Conservation (phyloP, 805 yeast genomes). For the Wickerhamomyces xylosicus region DNA sequence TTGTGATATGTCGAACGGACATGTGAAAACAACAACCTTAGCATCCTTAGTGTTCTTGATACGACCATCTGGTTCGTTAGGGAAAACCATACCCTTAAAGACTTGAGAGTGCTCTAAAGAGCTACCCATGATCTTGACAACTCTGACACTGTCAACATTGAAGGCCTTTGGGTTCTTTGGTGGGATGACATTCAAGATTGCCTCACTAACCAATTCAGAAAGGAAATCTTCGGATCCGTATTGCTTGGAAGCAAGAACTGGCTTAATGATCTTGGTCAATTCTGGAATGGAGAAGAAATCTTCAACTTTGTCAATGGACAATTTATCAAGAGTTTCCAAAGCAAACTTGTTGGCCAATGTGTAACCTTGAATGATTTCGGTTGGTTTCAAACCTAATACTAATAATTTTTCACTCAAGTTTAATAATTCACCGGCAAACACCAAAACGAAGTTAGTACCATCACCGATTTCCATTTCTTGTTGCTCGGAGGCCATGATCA, state of each 20-base stretch:
- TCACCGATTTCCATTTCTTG: constrained; percentile 98
- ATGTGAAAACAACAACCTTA: constrained; percentile 85
- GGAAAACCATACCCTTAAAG: constrained; percentile 95
- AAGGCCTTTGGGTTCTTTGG: constrained; percentile 50
- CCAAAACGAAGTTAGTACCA: constrained; percentile 82
- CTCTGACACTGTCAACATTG: constrained; percentile 90
- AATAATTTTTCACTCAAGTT: constrained; percentile 79
- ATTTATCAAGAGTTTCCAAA: constrained; percentile 51
- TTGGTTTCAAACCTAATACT: constrained; percentile 76
- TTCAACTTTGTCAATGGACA: constrained; percentile 53
- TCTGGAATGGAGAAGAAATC: constrained; percentile 44
- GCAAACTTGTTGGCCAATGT: constrained; percentile 78
- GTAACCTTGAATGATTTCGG: constrained; percentile 90
- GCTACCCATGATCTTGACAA: constrained; percentile 94
- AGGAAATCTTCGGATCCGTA: constrained; percentile 78
- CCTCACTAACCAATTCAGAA: constrained; percentile 72
- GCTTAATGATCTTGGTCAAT: constrained; percentile 63
- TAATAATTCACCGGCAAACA: constrained; percentile 87
- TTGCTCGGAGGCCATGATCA: constrained; percentile 94
- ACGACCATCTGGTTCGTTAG: constrained; percentile 93
- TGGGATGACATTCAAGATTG: constrained; percentile 72
- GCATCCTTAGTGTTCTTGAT: constrained; percentile 50
- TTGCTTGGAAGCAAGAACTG: constrained; percentile 90
- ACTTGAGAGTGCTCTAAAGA: constrained; percentile 66
- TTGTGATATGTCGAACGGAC: constrained; percentile 89